Evolutionary conservation across 345 rosid genomes (phyloP).

Genomic region (Euphorbia tirucalli): DNA sequence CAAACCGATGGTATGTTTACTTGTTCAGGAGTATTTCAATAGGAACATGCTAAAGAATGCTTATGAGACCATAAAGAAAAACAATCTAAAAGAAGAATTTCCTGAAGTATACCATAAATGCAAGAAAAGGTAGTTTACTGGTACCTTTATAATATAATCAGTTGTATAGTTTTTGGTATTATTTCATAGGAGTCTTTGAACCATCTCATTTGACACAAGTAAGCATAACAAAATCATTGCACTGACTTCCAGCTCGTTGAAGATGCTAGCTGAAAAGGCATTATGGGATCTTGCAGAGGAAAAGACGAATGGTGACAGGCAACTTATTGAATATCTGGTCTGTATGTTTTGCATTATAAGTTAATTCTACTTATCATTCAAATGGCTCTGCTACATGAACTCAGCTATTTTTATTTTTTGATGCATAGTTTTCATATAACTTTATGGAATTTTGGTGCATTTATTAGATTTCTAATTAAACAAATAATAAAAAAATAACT

Average conservation of each 20-base stretch:
- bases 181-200: background rate
- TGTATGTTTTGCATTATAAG: conserved; percentile 14
- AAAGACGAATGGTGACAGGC: conserved; percentile 65
- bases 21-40: conserved; percentile 65
- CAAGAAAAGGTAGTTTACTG: conserved; percentile 61
- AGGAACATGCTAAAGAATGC: conserved; percentile 77
- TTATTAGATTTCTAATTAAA: background rate
- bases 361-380: background rate
- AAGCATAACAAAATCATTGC: conserved; percentile 6
- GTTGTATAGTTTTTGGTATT: conserved; percentile 6
- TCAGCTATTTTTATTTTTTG: background rate
- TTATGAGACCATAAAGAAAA: conserved; percentile 60
- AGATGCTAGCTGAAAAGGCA: conserved; percentile 80
- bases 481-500: background rate
- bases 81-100: conserved; percentile 69
- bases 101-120: conserved; percentile 64
- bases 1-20: conserved; percentile 59
- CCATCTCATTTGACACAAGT: background rate
- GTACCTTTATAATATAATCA: conserved; percentile 12
- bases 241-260: conserved; percentile 53
- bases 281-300: conserved; percentile 92
- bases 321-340: conserved; percentile 77
- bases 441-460: background rate
- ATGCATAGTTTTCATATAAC: background rate
- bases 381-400: background rate